These are phyloP conservation scores for Mucor piriformis DNA, from an alignment of 371 early-diverging fungal species.

Conservation along the genomic window DNA sequence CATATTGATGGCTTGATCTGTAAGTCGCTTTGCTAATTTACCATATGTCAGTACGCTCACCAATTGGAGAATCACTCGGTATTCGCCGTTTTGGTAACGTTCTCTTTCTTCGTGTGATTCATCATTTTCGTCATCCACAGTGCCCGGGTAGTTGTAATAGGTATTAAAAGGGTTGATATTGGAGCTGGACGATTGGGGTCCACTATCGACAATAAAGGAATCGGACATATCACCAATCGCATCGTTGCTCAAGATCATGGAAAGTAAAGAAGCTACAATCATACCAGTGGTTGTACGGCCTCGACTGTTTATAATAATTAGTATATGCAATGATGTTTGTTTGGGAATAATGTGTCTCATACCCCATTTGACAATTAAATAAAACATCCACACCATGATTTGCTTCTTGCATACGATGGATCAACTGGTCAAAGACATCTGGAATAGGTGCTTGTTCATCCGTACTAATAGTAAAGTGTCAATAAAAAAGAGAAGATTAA, in stretches of 20 bases:
- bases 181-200: background rate
- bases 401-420: slow-evolving; percentile 49
- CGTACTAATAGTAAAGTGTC: slow-evolving; percentile 38
- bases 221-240: slow-evolving; percentile 33
- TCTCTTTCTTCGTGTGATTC: slow-evolving; percentile 46
- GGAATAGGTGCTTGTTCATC: slow-evolving; percentile 81
- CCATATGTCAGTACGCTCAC: slow-evolving; percentile 69
- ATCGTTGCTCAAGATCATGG: slow-evolving; percentile 49
- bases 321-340: too few relatives aligned
- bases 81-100: slow-evolving; percentile 65
- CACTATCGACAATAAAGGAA: slow-evolving; percentile 30
- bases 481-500: background rate
- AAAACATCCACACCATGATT: slow-evolving; percentile 50
- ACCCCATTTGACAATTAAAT: slow-evolving; percentile 84
- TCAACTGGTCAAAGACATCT: slow-evolving; percentile 67
- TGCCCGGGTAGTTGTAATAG: background rate
- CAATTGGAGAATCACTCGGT: slow-evolving; percentile 67
- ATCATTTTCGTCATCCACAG: slow-evolving; percentile 26
- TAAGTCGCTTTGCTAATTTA: slow-evolving; percentile 67
- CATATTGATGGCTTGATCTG: slow-evolving; percentile 73
- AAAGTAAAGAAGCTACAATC: slow-evolving; percentile 64
- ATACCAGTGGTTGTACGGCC: slow-evolving; percentile 83
- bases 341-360: background rate
- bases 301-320: slow-evolving; percentile 54
- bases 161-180: background rate